Conservation (phyloP, 2,329 filamentous ascomycete genomes). For the Sclerotinia nivalis region DNA sequence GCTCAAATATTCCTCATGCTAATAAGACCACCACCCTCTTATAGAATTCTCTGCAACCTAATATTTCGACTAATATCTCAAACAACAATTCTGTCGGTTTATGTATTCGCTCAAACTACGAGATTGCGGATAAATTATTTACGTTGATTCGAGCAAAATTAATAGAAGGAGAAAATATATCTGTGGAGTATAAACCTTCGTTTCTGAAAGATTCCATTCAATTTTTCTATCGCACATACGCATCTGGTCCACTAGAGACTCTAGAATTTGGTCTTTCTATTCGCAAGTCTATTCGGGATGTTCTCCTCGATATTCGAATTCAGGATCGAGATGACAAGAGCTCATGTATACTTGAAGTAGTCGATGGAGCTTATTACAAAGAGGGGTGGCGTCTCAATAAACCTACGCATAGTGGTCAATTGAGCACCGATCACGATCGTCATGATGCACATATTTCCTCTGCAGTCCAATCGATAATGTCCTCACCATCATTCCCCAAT, state of each 20-base stretch:
- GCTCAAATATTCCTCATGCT: not conserved
- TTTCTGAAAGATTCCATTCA: not conserved
- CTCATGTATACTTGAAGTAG: not conserved
- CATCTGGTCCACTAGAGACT: not conserved
- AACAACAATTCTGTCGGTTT: not conserved
- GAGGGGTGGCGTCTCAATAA: not conserved
- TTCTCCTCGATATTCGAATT: not conserved
- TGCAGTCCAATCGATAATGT: not conserved
- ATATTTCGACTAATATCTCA: not conserved
- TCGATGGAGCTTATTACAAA: not conserved
- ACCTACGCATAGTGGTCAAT: not conserved
- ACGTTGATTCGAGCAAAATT: not conserved
- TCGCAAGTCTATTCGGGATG: not conserved
- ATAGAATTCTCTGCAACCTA: not conserved
- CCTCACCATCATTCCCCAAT: not conserved
- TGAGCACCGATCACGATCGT: not conserved
- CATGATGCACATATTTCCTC: not conserved
- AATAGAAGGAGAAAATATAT: not conserved
- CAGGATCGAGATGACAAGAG: not conserved
- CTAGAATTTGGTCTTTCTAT: not conserved
- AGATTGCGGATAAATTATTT: not conserved
- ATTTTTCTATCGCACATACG: not conserved
- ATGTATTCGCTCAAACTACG: not conserved
- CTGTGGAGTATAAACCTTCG: not conserved
- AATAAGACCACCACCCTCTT: not conserved